Base-by-base conservation (phyloP, 108 stramenopile species). In the Tribonema minus region DNA sequence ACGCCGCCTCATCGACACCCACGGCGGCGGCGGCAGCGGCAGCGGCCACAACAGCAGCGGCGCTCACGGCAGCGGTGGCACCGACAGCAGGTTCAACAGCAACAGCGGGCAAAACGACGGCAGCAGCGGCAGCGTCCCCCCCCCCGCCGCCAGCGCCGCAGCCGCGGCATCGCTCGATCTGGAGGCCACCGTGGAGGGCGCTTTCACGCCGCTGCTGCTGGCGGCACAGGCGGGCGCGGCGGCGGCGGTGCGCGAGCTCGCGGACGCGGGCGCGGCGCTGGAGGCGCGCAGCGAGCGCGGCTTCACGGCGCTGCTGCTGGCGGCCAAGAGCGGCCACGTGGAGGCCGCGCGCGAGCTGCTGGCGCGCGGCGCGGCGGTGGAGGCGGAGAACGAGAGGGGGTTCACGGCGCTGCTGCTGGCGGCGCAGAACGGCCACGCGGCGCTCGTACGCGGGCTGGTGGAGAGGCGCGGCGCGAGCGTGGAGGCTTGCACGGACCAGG, bases 381-480 rank as follows among this genome's bases (percentile, higher is more conserved):
- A 75, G 40, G 32, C 46, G 0, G 54, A 15, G 3, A 75, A 75
- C 34, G 64, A 66, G 26, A 37, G 74, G 31, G 60, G 28, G 32
- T 75, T 64, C 64, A 65, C 74, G 27, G 41, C 74, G 34, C 46
- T 75, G 41, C 74, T 75, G 31, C 40, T 75, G 27, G 74, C 74
- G 9, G 54, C 64, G 41, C 74, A 75, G 74, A 75, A 75, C 74
- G 54, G 65, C 2, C 74, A 75, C 74, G 41, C 20, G 1, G 64
- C 64, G 74, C 64, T 66, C n/a, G n/a, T n/a, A n/a, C n/a, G n/a
- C n/a, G n/a, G n/a, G n/a, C n/a, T n/a, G n/a, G n/a, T n/a, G n/a
- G n/a, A n/a, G n/a, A n/a, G n/a, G n/a, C n/a, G n/a, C 37, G 76
- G 76, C 25, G 76, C 67, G 37, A 28, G 58, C 29, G 29, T 40